Evolutionary conservation across 352 stramenopile genomes (phyloP), one percentile per base, ranked within the genome.

Genomic region (Globisporangium cystogenes): DNA sequence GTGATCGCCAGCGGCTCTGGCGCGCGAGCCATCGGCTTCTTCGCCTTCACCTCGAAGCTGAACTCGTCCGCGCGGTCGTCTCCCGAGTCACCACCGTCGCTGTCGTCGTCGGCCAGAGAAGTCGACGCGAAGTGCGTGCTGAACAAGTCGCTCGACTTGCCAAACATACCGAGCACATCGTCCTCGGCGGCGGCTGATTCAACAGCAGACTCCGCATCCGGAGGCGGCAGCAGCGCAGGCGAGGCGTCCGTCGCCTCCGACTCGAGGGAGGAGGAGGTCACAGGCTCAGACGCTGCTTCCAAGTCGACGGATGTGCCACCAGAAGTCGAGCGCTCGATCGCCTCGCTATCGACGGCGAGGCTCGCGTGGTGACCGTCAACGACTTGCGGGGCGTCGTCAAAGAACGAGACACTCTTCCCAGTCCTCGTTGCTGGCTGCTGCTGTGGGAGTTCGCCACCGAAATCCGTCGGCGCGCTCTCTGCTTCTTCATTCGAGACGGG

Each of bases 21-120:
- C 1, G 24, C 27, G 15, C 41, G 59, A 12, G 18, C 27, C 39
- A 11, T 15, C 16, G 33, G 45, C 55, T 57, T 65, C 57, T 57
- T 69, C 65, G 59, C 31, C 31, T 78, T 68, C 53, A 85, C 60
- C 39, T 89, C 78, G 53, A 89, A 89, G 31, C 62, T 86, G 48
- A 86, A 64, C 29, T 41, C n/a, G n/a, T 66, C 63, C 8, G 57
- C 49, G 18, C 60, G 56, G 10, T 62, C 54, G 7, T 60, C 37
- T 20, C 46, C 57, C 8, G 31, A 58, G 7, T n/a, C 60, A 1
- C 46, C 53, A 1, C 46, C 53, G 24, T 31, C 48, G 16, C 36
- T 51, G 4, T 64, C 57, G 15, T 54, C 35, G 11, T 52, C 55
- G 18, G 53, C 35, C 18, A 44, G 8, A 27, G 31, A 24, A 21